Base-by-base conservation (phyloP, 768 basidiomycete genomes). In the Epithele typhae region DNA sequence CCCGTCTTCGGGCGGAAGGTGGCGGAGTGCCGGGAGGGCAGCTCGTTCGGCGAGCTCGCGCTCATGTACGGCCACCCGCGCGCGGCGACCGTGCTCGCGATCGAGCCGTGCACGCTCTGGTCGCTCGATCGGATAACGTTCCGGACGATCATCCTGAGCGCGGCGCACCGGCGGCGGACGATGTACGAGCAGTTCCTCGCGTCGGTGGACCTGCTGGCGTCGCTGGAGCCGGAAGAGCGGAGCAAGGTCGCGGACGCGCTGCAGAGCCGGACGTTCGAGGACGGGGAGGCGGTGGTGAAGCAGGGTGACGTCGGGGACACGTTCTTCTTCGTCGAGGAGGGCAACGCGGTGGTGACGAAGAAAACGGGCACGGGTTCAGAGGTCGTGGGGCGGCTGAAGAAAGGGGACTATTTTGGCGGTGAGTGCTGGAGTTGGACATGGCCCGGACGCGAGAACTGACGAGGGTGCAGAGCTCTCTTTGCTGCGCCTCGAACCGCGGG, bases 371-470 rank as follows among this genome's bases (percentile, higher is more conserved):
- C 79, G 15, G 76, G 78, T 37, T 84, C 79, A 0, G 73, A 78
- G 37, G 62, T 69, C 12, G 88, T 98, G 10, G 87, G 86, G 5
- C 78, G 71, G 45, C 76, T 91, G 43, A 78, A 73, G 59, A 92
- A 93, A 61, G 95, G 95, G 6, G 94, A 99, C 64, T 99, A 98
- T 73, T 99, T 99, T 69, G 95, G 95, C 68, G 95, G 94, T 93
- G 55, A 64, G 82, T 43, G 7, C 49, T 42, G 11, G 30, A 24
- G n/a, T 25, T 33, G 17, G 24, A 18, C 22, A 23, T 15, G 17
- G 2, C 25, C 22, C 23, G 39, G 24, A 23, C 22, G 42, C 38
- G 45, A 17, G 22, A 12, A 30, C 43, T 57, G 40, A 63, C 27
- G 19, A 15, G 9, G 34, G 46, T 49, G 15, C 67, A 98, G 95